Base-by-base conservation (phyloP, 1,139 yeast genomes). In the Barnettozyma hawaiiensis region DNA sequence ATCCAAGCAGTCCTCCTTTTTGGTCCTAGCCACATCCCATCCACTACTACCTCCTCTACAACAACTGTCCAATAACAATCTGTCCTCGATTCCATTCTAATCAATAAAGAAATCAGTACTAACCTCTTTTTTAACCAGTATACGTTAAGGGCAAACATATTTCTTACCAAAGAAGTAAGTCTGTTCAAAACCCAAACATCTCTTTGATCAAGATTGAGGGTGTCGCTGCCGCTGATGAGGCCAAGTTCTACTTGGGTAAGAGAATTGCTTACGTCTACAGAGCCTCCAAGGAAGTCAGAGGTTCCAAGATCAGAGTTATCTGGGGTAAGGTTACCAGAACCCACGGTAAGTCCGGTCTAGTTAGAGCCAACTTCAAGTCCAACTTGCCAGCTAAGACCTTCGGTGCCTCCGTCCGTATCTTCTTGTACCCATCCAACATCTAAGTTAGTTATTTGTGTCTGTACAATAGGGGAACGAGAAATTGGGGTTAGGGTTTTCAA, bases 71-170 rank as follows among this genome's bases (percentile, higher is more conserved):
- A 26, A 26, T 10, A 24, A n/a, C n/a, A n/a, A n/a, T n/a, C 7
- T 26, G 29, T n/a, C 9, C 33, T 31, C 33, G 8, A 21, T 27
- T 21, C 23, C 37, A 23, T 35, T 7, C 16, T 15, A 32, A 10
- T 29, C 32, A n/a, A 28, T 9, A 8, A 11, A n/a, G n/a, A 21
- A 21, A 40, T 35, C 41, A 42, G 33, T 72, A 74, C 79, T 72
- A 73, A 73, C 78, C n/a, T n/a, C n/a, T n/a, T n/a, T 52, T 36
- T 31, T 38, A 51, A 58, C 48, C 71, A 86, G 96, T 92, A 79
- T 92, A 92, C 96, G 97, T 92, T 77, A 92, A 90, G 84, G 98
- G 97, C 77, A 92, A 90, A 84, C 97, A 92, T 85, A 73, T 92
- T 71, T 90, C 97, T 66, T 92, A 90, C 95, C 97, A 92, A 81